Base-by-base conservation (phyloP, 495 filamentous ascomycete genomes). In the Penicillium samsonianum region DNA sequence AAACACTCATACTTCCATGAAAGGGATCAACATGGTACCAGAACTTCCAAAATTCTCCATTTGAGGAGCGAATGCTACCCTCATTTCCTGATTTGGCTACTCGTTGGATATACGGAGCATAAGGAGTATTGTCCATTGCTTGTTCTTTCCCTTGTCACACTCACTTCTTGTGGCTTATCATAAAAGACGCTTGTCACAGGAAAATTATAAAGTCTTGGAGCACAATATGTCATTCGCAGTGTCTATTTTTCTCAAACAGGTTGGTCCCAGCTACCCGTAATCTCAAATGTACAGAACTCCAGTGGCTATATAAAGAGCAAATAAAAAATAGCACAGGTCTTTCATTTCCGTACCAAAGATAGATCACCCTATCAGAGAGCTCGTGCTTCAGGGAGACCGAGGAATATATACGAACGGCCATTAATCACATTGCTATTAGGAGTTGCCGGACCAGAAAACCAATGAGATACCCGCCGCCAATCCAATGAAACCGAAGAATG, bases 341-440 rank as follows among this genome's bases (percentile, higher is more conserved):
- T 38, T 37, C 17, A 38, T 50, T 50, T 10, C 12, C 19, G 17
- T 31, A 37, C 31, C 38, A 50, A 25, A 33, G 10, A 49, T 22
- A 33, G 14, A 25, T 12, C 30, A 4, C 31, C 26, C 43, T 28
- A 46, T 20, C 45, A 48, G 16, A 26, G n/a, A 47, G 23, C 16
- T 47, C 3, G 10, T 8, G 25, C 28, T 17, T 9, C 4, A 4
- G 16, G 16, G 11, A 46, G 28, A 26, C n/a, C 16, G 22, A 28
- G 45, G 17, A 49, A 40, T 52, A 52, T 52, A 16, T 43, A 54
- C 41, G 17, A 33, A 54, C 19, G 19, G 38, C 19, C 22, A 42
- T 42, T 26, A 31, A 23, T 43, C n/a, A 26, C 38, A 44, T 33
- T 35, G 22, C 7, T 25, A 31, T 42, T 25, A 42, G 10, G 50